phyloP scores from a whole-genome alignment of 2,329 filamentous ascomycete genomes.

The Penicillium sp. region DNA sequence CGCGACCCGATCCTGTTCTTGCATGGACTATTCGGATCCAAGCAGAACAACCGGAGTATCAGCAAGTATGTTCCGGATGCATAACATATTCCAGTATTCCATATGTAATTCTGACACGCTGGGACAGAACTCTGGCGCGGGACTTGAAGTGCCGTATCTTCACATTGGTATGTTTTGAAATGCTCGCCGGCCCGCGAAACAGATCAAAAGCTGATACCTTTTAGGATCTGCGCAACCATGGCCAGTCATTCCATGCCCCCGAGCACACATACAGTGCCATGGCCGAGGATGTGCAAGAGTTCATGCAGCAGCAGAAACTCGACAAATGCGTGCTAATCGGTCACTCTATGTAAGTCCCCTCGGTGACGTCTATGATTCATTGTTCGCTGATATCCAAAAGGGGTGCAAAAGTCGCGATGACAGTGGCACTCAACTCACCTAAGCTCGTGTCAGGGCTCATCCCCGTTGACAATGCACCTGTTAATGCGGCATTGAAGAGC shows the following conservation, averaged over 20 bases:
- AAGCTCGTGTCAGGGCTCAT: conserved; percentile 65
- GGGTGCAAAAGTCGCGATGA: conserved; percentile 92
- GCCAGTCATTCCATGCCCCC: conserved; percentile 72
- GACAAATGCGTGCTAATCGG: conserved; percentile 72
- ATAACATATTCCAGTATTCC: background rate
- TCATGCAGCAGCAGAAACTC: conserved; percentile 68
- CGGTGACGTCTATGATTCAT: background rate
- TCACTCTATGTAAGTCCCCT: conserved; percentile 71
- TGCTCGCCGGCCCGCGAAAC: background rate
- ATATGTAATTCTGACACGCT: background rate
- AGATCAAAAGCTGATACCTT: background rate
- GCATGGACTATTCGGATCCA: conserved; percentile 90
- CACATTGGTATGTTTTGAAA: conserved; percentile 57
- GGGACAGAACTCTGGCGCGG: conserved; percentile 62
- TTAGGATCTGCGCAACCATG: conserved; percentile 87
- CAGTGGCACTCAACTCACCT: conserved; percentile 68
- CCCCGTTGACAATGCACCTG: conserved; percentile 85
- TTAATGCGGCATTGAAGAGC: conserved; percentile 68
- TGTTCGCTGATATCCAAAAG: conserved; percentile 36
- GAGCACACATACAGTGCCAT: conserved; percentile 76
- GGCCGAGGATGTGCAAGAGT: conserved; percentile 74
- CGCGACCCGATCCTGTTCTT: conserved; percentile 72
- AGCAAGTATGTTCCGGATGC: conserved; percentile 65
- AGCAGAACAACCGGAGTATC: conserved; percentile 89
- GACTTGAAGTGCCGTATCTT: conserved; percentile 77